Evolutionary conservation across 1,139 yeast species (phyloP), one percentile per base, ranked within the genome.

Genomic region (Lodderomyces elongisporus): DNA sequence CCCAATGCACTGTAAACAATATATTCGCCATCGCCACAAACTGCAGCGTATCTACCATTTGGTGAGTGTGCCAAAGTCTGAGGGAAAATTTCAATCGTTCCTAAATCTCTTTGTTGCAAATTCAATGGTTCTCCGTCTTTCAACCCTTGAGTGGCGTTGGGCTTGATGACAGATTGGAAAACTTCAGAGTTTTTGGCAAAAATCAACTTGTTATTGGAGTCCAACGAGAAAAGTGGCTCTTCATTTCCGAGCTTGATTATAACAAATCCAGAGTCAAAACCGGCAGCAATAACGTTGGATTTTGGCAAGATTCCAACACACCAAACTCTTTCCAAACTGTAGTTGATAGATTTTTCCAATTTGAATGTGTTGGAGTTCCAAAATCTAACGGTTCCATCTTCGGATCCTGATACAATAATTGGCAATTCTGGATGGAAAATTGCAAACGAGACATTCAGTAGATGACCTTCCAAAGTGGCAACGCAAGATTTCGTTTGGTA

Each of bases 1-100:
- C 97, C 97, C 51, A 93, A 74, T 1, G 98, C 93, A 5, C 97
- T 88, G 64, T 91, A 93, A 37, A 93, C 82, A 49, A 91, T 87
- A 58, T 87, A 91, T 61, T 91, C 98, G 40, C 96, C 97, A 62
- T 93, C 98, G 53, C 99, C 99, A 38, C 93, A 84, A 31, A 91
- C 96, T 17, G 97, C 84, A 26, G 89, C 97, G 56, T 85, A 91
- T 60, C 96, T 79, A 40, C 99, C 99, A 55, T 93, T 91, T 42
- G 97, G 97, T 26, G 97, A 89, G 60, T 91, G 98, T 31, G 73
- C 67, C 50, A 91, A 71, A 40, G 83, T 73, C 43, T 85, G 85
- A 30, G 98, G 97, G 67, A 81, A 91, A 30, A 91, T 79, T 61
- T 91, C 98, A 38, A 89, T 88, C 16, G 85, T 68, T 8, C 98